Base-by-base conservation (phyloP, 1,284 basidiomycete species). In the Cutaneotrichosporon mucoides region DNA sequence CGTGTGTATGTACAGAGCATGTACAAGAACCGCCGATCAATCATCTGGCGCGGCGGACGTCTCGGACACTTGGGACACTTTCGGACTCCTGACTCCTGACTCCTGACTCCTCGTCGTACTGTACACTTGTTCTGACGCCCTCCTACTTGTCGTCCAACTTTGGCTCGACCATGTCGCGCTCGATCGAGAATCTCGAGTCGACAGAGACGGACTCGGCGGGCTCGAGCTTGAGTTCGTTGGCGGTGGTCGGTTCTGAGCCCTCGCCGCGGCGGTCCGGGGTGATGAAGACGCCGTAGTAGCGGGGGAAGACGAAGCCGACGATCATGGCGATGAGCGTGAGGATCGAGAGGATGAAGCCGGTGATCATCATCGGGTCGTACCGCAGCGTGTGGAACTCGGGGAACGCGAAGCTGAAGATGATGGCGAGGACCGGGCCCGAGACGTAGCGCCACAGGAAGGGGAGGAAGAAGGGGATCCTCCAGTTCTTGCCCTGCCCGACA, bases 321-420 rank as follows among this genome's bases (percentile, higher is more conserved):
- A 67, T 44, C 61, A 67, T 63, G 41, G 56, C 48, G 1, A 47
- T 35, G 34, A 66, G 33, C 7, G 56, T 58, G 9, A 67, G 47
- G 37, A 63, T 58, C 1, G 63, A 62, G 53, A 67, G 16, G 56
- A 62, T 62, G 54, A 67, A 67, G 34, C 65, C 65, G 12, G 59
- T 35, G 49, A 67, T 63, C 65, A 67, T 67, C 61, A 67, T 58
- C 12, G 66, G 66, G 48, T 67, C 66, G 49, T 60, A 63, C 16
- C 66, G 66, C 11, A 62, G 53, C 46, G 42, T 50, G 57, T 65
- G 61, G 58, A 67, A 67, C 49, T 65, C 66, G 35, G 66, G 66
- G 59, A 65, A 65, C 36, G 63, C 59, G 50, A 67, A 67, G 16
- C 54, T 57, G 44, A 63, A 56, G 56, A 67, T 62, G 60, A 67